Conservation (phyloP, 495 filamentous ascomycete genomes). For the Copromyces sp. region DNA sequence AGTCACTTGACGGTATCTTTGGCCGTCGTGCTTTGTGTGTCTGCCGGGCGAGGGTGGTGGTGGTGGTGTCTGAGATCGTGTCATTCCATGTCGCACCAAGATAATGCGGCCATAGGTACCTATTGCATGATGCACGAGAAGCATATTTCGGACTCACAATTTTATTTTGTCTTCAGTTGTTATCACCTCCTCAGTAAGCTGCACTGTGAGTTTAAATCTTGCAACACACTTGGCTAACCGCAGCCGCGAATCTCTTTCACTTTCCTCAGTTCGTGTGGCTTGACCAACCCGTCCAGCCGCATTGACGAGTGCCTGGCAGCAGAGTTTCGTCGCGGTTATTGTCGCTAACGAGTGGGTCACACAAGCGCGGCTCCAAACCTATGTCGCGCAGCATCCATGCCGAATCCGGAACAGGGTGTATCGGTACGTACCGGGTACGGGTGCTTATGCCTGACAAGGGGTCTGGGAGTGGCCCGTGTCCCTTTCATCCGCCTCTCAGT, state of each 20-base stretch:
- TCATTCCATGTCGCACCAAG: neutral
- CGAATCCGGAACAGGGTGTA: neutral
- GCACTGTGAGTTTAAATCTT: neutral
- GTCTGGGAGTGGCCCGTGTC: neutral
- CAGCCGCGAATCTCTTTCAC: neutral
- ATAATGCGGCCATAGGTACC: neutral
- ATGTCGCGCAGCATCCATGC: conserved; percentile 6
- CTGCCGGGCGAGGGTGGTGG: neutral
- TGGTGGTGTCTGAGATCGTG: neutral
- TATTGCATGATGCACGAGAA: neutral
- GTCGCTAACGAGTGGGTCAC: conserved; percentile 2
- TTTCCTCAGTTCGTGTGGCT: neutral
- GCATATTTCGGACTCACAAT: neutral
- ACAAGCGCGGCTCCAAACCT: conserved; percentile 4
- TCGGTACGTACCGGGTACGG: neutral
- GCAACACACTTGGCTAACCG: neutral
- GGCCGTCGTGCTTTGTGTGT: neutral
- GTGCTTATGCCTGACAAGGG: neutral
- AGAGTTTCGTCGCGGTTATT: conserved; percentile 8
- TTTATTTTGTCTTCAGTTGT: neutral
- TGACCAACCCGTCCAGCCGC: neutral
- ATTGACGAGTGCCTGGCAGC: conserved; percentile 1
- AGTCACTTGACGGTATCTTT: neutral
- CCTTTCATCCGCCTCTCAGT: neutral
- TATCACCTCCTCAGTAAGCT: neutral